Base-by-base conservation (phyloP, 2,329 filamentous ascomycete genomes). In the Penicillium sp. region DNA sequence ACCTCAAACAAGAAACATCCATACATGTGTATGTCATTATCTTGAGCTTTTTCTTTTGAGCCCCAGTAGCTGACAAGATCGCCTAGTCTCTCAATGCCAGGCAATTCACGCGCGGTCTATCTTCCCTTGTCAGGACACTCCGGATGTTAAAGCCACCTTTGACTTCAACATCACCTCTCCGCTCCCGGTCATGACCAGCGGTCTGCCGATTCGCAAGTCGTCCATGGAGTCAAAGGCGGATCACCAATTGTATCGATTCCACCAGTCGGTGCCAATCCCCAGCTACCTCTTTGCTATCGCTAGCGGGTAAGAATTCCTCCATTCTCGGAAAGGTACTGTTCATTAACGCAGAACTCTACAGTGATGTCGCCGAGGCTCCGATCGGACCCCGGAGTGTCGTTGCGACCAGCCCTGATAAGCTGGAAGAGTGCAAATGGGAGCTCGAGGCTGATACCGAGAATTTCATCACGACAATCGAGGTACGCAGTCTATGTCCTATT, bases 101-200 rank as follows among this genome's bases (percentile, higher is more conserved):
- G 90, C 91, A 47, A 97, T 96, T 63, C 90, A 97, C 64, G 88
- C 88, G 38, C 83, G 93, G 53, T 95, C 89, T 42, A 80, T 97
- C 53, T 95, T 97, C 69, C 93, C 93, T 6, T 97, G 91, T 71
- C 91, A 97, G 73, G 93, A 98, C 66, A 97, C 93, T 1, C 93
- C 93, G 3, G 91, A 96, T 67, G 87, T 96, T 62, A 98, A 98
- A 75, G 89, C 87, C n/a, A 94, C 89, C 1, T 89, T 90, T 70
- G 83, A 84, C 55, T 96, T 96, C 75, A 86, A 84, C 63, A 85
- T 98, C 64, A 83, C 83, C 24, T 96, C 89, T 22, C 82, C 85
- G 5, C 78, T 95, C 13, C 88, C 89, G 0, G 90, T 96, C n/a
- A 81, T 97, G 49, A 90, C 91, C 29, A 95, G 88, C 63, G 93